Conservation (phyloP, 352 stramenopile species). For the Phytophthora fragariaefolia region DNA sequence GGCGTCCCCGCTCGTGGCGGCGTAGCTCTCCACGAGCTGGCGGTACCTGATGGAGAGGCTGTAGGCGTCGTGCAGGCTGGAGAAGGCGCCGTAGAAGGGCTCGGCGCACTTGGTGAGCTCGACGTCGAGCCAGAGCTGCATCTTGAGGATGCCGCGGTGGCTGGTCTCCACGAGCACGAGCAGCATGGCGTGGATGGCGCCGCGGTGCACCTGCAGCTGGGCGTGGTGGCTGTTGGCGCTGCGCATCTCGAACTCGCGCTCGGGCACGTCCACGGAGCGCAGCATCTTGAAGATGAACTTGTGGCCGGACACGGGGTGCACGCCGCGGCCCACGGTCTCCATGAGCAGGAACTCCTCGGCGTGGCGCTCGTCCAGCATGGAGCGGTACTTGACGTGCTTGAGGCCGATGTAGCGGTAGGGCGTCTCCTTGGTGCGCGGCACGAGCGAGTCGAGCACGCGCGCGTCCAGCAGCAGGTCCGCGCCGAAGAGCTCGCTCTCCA, state of each 20-base stretch:
- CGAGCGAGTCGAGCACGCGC: slow-evolving; percentile 72
- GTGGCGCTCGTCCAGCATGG: slow-evolving; percentile 57
- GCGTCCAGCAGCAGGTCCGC: slow-evolving; percentile 69
- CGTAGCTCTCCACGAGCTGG: slow-evolving; percentile 58
- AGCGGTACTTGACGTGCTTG: slow-evolving; percentile 82
- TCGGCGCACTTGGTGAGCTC: slow-evolving; percentile 61
- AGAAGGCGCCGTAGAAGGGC: slow-evolving; percentile 64
- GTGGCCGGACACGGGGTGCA: slow-evolving; percentile 45
- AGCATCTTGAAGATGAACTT: slow-evolving; percentile 74
- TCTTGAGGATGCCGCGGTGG: slow-evolving; percentile 61
- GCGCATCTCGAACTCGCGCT: slow-evolving; percentile 50
- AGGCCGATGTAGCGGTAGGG: slow-evolving; percentile 78
- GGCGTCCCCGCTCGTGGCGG: slow-evolving; percentile 39
- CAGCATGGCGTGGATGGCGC: slow-evolving; percentile 65
- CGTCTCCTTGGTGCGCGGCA: slow-evolving; percentile 66
- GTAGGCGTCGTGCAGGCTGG: slow-evolving; percentile 71
- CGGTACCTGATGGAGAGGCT: slow-evolving; percentile 72
- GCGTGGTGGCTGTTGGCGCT: slow-evolving; percentile 53
- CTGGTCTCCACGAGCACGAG: slow-evolving; percentile 67
- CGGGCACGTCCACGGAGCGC: slow-evolving; percentile 59
- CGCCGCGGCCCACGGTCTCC: slow-evolving; percentile 57
- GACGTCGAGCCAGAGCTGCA: slow-evolving; percentile 77
- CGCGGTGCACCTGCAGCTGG: slow-evolving; percentile 55
- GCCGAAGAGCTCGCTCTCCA: slow-evolving; percentile 66
- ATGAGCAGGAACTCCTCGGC: slow-evolving; percentile 74